Percentiles rank a stretch among this genome's conserved stretches.
These are phyloP conservation scores for Trichophyton simii DNA, from an alignment of 2,329 filamentous ascomycete species.

Conservation along the genomic window DNA sequence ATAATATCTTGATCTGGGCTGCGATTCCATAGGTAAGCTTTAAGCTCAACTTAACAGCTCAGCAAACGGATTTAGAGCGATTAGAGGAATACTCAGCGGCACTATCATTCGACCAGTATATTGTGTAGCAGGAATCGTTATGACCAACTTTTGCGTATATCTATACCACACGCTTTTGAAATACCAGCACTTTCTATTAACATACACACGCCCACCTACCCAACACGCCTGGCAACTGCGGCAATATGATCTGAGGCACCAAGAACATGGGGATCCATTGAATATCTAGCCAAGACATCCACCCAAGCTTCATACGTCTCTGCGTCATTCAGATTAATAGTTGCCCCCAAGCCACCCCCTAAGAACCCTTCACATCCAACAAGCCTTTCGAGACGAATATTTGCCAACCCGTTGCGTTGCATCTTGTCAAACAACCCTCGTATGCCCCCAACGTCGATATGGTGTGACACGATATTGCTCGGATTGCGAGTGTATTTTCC, in stretches of 20 bases:
- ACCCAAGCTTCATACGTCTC: constrained; percentile 2
- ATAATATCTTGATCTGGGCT: too few relatives aligned
- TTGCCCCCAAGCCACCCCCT: background rate
- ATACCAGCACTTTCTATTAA: background rate
- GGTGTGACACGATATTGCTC: background rate
- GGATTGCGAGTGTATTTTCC: constrained; percentile 3
- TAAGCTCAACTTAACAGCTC: too few relatives aligned
- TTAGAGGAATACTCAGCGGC: too few relatives aligned
- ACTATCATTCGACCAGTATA: background rate
- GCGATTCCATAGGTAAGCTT: too few relatives aligned
- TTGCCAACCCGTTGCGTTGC: background rate
- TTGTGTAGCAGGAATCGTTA: background rate
- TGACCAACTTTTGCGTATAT: background rate
- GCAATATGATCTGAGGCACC: constrained; percentile 1
- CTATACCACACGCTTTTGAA: background rate
- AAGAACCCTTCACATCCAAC: constrained; percentile 1
- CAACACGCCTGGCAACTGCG: background rate
- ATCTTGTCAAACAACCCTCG: background rate
- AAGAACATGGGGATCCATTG: background rate
- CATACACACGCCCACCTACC: background rate
- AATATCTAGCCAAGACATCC: background rate
- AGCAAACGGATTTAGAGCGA: too few relatives aligned
- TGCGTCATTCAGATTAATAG: background rate
- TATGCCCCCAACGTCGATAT: background rate
- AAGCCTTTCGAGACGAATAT: background rate